Conservation (phyloP, 192 early-diverging fungal genomes). For the Backusella sp. region DNA sequence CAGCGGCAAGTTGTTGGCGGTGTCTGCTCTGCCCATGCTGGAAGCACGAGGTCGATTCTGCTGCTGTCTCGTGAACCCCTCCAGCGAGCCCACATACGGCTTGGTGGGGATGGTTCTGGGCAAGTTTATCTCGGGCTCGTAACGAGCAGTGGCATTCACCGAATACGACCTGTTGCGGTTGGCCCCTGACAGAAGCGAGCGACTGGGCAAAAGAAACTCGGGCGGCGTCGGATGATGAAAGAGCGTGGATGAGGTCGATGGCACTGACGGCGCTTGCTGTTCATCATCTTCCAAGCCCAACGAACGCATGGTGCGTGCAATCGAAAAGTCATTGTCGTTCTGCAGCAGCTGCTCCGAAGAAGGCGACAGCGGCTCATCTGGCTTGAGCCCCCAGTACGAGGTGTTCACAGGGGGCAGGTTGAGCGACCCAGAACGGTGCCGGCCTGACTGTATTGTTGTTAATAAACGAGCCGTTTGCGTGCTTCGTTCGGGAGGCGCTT, state of each 20-base stretch:
- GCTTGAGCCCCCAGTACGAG: background rate
- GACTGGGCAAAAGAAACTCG: background rate
- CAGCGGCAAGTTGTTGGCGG: background rate
- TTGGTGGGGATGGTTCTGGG: background rate
- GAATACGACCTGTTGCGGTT: constrained; percentile 29
- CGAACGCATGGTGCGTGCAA: constrained; percentile 30
- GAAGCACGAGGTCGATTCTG: constrained; percentile 1
- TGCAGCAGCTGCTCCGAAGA: constrained; percentile 21
- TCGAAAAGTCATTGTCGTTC: constrained; percentile 21
- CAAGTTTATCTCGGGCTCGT: background rate
- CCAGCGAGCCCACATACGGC: background rate
- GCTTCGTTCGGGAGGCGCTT: background rate
- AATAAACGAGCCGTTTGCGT: background rate
- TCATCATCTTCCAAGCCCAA: constrained; percentile 32
- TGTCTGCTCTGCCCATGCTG: constrained; percentile 4
- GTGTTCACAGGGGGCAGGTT: constrained; percentile 14
- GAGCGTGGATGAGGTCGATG: background rate
- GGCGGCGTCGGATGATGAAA: background rate
- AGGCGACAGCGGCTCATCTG: constrained; percentile 12
- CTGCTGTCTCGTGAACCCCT: background rate
- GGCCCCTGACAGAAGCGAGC: background rate
- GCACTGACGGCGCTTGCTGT: background rate
- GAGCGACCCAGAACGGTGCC: constrained; percentile 31
- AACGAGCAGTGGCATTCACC: constrained; percentile 13
- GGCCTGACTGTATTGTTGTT: background rate